Evolutionary conservation across 1,284 basidiomycete species (phyloP).

Genomic region (Agroathelia rolfsii): DNA sequence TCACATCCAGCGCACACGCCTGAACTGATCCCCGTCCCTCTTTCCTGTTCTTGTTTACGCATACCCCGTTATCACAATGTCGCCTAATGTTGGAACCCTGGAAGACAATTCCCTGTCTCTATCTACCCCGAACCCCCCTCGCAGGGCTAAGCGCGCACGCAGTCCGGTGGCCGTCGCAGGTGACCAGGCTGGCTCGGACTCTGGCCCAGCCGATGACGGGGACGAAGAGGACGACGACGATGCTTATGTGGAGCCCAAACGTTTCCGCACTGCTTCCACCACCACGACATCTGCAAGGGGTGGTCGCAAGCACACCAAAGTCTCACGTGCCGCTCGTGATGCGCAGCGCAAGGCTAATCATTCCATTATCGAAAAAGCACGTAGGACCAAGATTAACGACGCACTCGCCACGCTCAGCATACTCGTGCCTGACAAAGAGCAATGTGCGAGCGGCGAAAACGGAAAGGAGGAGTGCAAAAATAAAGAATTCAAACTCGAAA

Average conservation of each 20-base stretch:
- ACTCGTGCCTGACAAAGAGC: constrained; percentile 44
- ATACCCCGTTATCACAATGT: no score
- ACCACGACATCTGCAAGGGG: constrained; percentile 33
- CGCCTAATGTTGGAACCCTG: no score
- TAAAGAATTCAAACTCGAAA: constrained; percentile 75
- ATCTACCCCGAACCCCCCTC: constrained; percentile 55
- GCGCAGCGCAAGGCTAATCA: constrained; percentile 74
- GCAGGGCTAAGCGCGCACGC: constrained; percentile 42
- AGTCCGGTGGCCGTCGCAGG: no score
- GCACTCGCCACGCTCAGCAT: constrained; percentile 55
- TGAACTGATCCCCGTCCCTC: no score
- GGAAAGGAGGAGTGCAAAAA: constrained; percentile 29
- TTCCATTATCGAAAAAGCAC: constrained; percentile 74
- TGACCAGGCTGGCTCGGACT: no score
- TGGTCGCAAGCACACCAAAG: constrained; percentile 57
- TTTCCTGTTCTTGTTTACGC: no score
- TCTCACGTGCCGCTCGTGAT: constrained; percentile 64
- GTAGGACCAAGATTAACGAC: constrained; percentile 77
- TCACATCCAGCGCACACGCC: no score
- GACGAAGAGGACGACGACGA: no score
- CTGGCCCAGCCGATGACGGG: no score
- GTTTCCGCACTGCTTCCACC: constrained; percentile 14
- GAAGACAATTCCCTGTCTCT: no score
- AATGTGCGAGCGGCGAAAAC: constrained; percentile 15
- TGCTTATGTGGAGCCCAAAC: no score